Conservation (phyloP, 371 early-diverging fungal species). For the Rhizopus stolonifer region DNA sequence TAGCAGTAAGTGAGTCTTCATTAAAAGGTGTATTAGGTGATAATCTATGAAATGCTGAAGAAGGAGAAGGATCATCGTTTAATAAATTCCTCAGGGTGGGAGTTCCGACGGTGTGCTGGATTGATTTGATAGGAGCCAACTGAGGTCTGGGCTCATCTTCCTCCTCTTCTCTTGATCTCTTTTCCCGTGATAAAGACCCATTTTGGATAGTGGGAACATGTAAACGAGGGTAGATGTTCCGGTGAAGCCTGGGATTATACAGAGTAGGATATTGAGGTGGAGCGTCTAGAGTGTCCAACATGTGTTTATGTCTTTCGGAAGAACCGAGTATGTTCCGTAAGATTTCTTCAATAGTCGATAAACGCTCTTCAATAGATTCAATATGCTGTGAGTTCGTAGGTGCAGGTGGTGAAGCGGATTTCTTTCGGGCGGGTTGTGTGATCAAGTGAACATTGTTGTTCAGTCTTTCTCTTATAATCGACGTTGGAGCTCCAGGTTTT, state of each 20-base stretch:
- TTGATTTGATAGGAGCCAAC: conserved; percentile 16
- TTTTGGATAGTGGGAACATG: conserved; percentile 22
- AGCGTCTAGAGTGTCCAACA: conserved; percentile 9
- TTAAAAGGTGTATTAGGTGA: not conserved
- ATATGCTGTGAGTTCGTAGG: conserved; percentile 1
- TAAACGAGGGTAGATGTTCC: conserved; percentile 18
- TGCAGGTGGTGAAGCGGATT: not conserved
- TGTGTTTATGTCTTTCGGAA: conserved; percentile 22
- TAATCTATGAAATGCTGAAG: conserved; percentile 12
- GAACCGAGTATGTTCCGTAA: conserved; percentile 20
- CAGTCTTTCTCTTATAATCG: not conserved
- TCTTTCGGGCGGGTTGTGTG: conserved; percentile 4
- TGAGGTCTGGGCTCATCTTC: conserved; percentile 9
- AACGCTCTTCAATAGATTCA: conserved; percentile 27
- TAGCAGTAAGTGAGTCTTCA: not conserved
- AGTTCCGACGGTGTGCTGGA: conserved; percentile 7
- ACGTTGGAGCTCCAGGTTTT: conserved; percentile 6
- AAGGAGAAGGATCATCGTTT: conserved; percentile 3
- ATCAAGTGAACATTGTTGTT: conserved; percentile 3
- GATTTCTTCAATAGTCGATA: conserved; percentile 25
- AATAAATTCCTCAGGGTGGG: conserved; percentile 16
- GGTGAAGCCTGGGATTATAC: not conserved
- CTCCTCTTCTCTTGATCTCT: conserved; percentile 15
- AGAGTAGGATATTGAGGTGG: too few species aligned
- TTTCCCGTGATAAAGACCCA: conserved; percentile 17